Percentiles rank a stretch among this genome's conserved stretches.
phyloP scores from a whole-genome alignment of 257 asterid species.

The Gardenia jasminoides region DNA sequence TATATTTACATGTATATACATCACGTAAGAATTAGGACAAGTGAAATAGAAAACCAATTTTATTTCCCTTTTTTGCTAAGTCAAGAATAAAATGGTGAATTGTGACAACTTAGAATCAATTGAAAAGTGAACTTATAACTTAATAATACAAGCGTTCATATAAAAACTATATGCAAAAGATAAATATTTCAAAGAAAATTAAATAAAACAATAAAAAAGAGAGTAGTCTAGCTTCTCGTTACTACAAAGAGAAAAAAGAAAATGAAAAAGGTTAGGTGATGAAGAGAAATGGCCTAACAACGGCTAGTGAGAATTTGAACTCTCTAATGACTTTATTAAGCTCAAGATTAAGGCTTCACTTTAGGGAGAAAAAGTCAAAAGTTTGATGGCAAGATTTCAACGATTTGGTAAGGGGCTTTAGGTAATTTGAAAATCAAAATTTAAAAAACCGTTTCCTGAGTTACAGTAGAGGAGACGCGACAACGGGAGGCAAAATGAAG shows the following conservation, averaged over 20 bases:
- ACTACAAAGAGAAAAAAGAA: not conserved
- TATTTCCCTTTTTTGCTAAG: too few relatives aligned
- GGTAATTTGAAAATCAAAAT: conserved; percentile 19
- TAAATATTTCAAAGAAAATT: too few relatives aligned
- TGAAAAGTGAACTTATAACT: too few relatives aligned
- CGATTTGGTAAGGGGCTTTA: not conserved
- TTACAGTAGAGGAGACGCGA: conserved; percentile 23
- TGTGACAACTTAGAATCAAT: too few relatives aligned
- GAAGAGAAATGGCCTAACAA: not conserved
- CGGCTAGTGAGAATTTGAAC: conserved; percentile 6
- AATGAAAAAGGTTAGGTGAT: too few relatives aligned
- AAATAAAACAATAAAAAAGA: too few relatives aligned
- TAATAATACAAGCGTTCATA: too few relatives aligned
- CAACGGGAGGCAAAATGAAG: not conserved
- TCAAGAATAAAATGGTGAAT: too few relatives aligned
- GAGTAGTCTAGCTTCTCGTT: not conserved
- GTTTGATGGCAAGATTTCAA: not conserved
- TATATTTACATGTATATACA: too few relatives aligned
- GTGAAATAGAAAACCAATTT: too few relatives aligned
- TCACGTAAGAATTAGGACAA: too few relatives aligned
- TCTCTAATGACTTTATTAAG: not conserved
- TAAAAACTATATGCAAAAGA: too few relatives aligned
- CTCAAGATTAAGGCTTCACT: not conserved
- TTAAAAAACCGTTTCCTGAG: conserved; percentile 14
- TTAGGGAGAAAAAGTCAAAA: conserved; percentile 5